Conservation (phyloP, 371 early-diverging fungal species). For the Mucor velutinosus region DNA sequence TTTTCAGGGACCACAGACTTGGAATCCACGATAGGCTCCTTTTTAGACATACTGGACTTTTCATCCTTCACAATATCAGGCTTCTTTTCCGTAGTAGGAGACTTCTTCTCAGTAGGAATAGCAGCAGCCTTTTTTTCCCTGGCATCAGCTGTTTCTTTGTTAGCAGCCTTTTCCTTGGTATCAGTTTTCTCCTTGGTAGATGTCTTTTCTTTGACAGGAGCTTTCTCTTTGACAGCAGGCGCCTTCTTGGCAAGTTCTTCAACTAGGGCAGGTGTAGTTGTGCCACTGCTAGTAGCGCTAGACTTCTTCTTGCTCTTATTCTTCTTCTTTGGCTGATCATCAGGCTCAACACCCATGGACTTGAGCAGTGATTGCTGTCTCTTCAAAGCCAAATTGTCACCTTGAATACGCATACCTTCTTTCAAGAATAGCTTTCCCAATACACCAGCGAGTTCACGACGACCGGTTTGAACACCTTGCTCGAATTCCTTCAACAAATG, state of each 20-base stretch:
- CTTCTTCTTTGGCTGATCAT: slow-evolving; percentile 29
- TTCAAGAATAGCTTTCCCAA: slow-evolving; percentile 71
- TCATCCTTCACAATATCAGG: background rate
- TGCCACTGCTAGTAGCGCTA: slow-evolving; percentile 5
- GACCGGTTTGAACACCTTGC: slow-evolving; percentile 70
- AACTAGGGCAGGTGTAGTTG: slow-evolving; percentile 8
- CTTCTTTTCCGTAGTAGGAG: background rate
- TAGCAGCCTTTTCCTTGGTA: background rate
- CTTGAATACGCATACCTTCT: slow-evolving; percentile 73
- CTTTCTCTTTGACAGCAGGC: background rate
- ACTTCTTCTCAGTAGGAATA: background rate
- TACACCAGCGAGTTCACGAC: slow-evolving; percentile 69
- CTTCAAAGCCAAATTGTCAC: slow-evolving; percentile 68
- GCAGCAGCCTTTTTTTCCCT: slow-evolving; percentile 2
- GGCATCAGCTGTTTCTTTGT: background rate
- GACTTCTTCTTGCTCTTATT: slow-evolving; percentile 54
- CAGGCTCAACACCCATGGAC: slow-evolving; percentile 41
- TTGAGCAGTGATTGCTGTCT: slow-evolving; percentile 68
- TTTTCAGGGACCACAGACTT: background rate
- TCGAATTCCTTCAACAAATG: slow-evolving; percentile 62
- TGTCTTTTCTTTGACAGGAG: background rate
- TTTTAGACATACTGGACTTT: background rate
- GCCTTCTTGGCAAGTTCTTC: slow-evolving; percentile 1
- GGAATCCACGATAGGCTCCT: too few relatives aligned
- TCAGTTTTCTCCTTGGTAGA: background rate